A percentile compares a stretch with the other conserved stretches of the same genome.
Conservation (phyloP, 2,329 filamentous ascomycete species). For the Pestalotiopsis sp. region DNA sequence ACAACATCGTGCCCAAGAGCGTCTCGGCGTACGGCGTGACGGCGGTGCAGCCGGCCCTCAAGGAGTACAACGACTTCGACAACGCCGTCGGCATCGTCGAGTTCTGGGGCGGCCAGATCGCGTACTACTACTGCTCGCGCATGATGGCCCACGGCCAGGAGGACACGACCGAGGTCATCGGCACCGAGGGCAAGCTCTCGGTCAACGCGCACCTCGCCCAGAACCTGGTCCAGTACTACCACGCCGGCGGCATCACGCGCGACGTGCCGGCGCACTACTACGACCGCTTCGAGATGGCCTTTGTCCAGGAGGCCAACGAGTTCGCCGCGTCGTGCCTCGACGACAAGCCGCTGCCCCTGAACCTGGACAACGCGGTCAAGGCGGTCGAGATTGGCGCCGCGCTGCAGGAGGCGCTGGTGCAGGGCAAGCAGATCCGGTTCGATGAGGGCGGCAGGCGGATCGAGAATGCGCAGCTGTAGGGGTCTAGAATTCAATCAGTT, state of each 20-base stretch:
- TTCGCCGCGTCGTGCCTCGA: slow-evolving; percentile 63
- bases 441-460: slow-evolving; percentile 52
- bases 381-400: slow-evolving; percentile 63
- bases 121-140: slow-evolving; percentile 63
- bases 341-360: slow-evolving; percentile 55
- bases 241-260: slow-evolving; percentile 54
- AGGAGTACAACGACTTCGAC: slow-evolving; percentile 61
- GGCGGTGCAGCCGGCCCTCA: slow-evolving; percentile 59
- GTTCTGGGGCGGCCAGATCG: slow-evolving; percentile 65
- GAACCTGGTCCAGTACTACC: slow-evolving; percentile 58
- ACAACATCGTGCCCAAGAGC: slow-evolving; percentile 54
- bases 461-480: slow-evolving; percentile 32
- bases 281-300: slow-evolving; percentile 63
- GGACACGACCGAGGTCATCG: slow-evolving; percentile 69
- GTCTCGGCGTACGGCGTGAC: slow-evolving; percentile 60
- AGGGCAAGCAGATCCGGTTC: slow-evolving; percentile 60
- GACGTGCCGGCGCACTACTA: slow-evolving; percentile 65
- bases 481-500: too few species aligned
- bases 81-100: slow-evolving; percentile 69
- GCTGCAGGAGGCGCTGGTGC: slow-evolving; percentile 58
- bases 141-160: slow-evolving; percentile 73
- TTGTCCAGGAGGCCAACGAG: slow-evolving; percentile 64
- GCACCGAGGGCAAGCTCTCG: slow-evolving; percentile 64
- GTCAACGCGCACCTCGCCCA: slow-evolving; percentile 61
- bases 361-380: slow-evolving; percentile 58